Evolutionary conservation across 1,139 yeast genomes (phyloP).

Genomic region (Geotrichum restrictum): DNA sequence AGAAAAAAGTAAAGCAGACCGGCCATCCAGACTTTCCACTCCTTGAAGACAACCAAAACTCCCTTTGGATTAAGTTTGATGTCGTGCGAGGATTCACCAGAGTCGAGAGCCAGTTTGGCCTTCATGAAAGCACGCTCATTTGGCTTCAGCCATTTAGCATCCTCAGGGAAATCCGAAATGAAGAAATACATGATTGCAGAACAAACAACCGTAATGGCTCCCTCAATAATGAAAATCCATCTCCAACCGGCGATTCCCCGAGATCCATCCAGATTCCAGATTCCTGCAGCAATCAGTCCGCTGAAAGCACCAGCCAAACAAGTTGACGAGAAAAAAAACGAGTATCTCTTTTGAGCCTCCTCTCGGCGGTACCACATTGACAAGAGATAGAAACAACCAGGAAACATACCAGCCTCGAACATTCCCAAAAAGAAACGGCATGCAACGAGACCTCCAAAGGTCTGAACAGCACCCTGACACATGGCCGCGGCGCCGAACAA

Average conservation of each 20-base stretch:
- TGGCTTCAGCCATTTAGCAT: conserved; percentile 45
- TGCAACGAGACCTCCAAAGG: conserved; percentile 55
- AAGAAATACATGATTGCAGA: conserved; percentile 59
- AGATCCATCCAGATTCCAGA: conserved; percentile 48
- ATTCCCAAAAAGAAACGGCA: conserved; percentile 63
- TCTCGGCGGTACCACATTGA: conserved; percentile 51
- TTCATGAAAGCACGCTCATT: conserved; percentile 43
- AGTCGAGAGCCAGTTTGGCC: conserved; percentile 45
- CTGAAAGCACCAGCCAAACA: conserved; percentile 79
- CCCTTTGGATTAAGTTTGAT: conserved; percentile 35
- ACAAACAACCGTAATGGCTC: conserved; percentile 61
- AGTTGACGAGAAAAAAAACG: conserved; percentile 65
- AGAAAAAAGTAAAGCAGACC: conserved; percentile 60
- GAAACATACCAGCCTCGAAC: conserved; percentile 67
- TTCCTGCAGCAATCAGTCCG: conserved; percentile 67
- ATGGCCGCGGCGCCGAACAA: conserved; percentile 61
- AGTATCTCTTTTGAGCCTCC: conserved; percentile 66
- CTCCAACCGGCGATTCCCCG: conserved; percentile 59
- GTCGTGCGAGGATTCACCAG: conserved; percentile 43
- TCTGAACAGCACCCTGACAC: conserved; percentile 61
- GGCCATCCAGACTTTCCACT: conserved; percentile 50
- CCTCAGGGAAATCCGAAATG: conserved; percentile 74
- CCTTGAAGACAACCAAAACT: conserved; percentile 36
- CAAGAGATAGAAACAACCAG: conserved; percentile 66
- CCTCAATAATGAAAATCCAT: conserved; percentile 73